phyloP scores from a whole-genome alignment of 1,139 yeast genomes.

The Saccharomyces hybrid region DNA sequence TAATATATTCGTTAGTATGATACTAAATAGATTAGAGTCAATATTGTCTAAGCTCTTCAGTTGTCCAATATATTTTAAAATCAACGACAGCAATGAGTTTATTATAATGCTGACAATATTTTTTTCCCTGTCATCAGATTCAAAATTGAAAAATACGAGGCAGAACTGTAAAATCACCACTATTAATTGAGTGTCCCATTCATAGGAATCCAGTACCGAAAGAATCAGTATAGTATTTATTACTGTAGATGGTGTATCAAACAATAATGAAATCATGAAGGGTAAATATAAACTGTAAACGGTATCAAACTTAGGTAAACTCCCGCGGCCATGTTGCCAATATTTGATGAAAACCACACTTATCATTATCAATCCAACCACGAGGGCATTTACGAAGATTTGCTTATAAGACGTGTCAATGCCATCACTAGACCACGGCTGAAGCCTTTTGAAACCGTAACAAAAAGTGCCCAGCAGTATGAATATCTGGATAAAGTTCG shows the following conservation, averaged over 20 bases:
- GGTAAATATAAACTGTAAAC: constrained; percentile 25
- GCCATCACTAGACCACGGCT: not conserved
- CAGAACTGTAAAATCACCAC: not conserved
- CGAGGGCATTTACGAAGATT: constrained; percentile 6
- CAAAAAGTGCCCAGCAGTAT: not conserved
- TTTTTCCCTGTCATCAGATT: constrained; percentile 4
- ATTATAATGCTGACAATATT: constrained; percentile 21
- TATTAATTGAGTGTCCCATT: not conserved
- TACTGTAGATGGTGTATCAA: constrained; percentile 12
- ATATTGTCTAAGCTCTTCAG: constrained; percentile 33
- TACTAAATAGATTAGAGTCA: constrained; percentile 35
- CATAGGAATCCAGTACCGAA: constrained; percentile 14
- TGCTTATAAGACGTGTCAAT: not conserved
- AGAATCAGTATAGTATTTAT: constrained; percentile 20
- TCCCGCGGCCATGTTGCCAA: not conserved
- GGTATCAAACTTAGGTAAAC: constrained; percentile 14
- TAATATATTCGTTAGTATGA: constrained; percentile 31
- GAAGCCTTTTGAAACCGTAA: not conserved
- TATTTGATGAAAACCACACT: constrained; percentile 5
- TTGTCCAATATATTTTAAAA: constrained; percentile 27
- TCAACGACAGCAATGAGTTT: constrained; percentile 22
- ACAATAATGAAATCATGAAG: constrained; percentile 20
- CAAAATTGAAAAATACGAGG: constrained; percentile 2
- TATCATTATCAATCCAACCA: constrained; percentile 5
- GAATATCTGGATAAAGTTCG: not conserved